phyloP scores from a whole-genome alignment of 1,139 yeast genomes.

The Kodamaea anthophila region DNA sequence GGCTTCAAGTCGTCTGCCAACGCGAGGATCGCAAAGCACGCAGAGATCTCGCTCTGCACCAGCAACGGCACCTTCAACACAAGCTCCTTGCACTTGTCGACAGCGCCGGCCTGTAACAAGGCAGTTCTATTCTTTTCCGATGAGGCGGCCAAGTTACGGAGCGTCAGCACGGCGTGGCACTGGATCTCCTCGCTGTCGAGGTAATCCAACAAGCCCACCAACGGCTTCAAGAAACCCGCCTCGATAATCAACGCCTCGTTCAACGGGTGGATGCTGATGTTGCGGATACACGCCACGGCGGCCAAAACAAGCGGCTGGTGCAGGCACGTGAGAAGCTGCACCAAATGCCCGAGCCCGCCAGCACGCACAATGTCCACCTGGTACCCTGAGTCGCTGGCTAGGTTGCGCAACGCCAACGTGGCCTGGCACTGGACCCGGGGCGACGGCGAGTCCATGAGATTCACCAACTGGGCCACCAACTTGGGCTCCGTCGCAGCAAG shows the following conservation, averaged over 20 bases:
- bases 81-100: constrained; percentile 84
- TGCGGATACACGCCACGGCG: constrained; percentile 96
- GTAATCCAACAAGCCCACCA: constrained; percentile 78
- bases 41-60: constrained; percentile 93
- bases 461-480: constrained; percentile 79
- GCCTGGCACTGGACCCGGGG: constrained; percentile 98
- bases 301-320: constrained; percentile 92
- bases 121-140: constrained; percentile 90
- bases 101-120: constrained; percentile 92
- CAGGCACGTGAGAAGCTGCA: constrained; percentile 76
- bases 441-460: constrained; percentile 84
- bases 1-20: constrained; percentile 92
- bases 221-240: constrained; percentile 89
- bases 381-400: constrained; percentile 89
- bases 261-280: constrained; percentile 91
- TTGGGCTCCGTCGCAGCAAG: constrained; percentile 92
- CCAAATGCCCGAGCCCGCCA: constrained; percentile 90
- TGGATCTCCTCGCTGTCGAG: constrained; percentile 92
- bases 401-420: constrained; percentile 86
- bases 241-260: constrained; percentile 94
- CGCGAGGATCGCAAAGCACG: constrained; percentile 95
- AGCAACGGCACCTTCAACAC: constrained; percentile 64
- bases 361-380: constrained; percentile 94
- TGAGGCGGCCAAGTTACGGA: constrained; percentile 92
- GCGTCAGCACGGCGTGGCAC: constrained; percentile 94